These are phyloP conservation scores for Glebionis coronaria DNA, from an alignment of 129 eudicot species.

Conservation along the genomic window DNA sequence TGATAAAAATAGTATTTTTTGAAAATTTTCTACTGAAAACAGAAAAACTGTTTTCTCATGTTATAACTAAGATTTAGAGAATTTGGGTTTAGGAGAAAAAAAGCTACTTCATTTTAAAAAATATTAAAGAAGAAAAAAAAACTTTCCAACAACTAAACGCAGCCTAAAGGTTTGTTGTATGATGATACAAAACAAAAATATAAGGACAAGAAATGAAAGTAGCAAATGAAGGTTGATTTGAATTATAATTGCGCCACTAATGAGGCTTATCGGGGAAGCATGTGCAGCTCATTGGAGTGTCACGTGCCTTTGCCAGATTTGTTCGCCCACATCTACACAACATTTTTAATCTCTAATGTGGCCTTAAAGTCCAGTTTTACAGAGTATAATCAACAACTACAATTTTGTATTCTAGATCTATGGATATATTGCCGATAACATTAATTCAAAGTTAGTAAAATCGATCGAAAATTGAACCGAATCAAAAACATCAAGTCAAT, in stretches of 20 bases:
- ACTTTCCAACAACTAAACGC: too few species aligned
- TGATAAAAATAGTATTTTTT: too few species aligned
- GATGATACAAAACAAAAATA: neutral
- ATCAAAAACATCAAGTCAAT: too few species aligned
- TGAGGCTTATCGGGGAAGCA: slow-evolving; percentile 43
- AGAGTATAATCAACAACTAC: neutral
- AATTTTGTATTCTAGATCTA: neutral
- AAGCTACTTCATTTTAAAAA: too few species aligned
- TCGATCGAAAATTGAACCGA: too few species aligned
- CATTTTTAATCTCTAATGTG: neutral
- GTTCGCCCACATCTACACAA: slow-evolving; percentile 25
- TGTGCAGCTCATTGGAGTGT: slow-evolving; percentile 45
- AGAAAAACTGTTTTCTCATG: too few species aligned
- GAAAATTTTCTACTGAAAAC: too few species aligned
- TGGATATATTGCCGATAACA: too few species aligned
- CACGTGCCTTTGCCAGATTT: slow-evolving; percentile 56
- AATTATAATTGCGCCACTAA: slow-evolving; percentile 40
- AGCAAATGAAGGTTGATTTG: slow-evolving; percentile 23
- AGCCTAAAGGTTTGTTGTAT: neutral
- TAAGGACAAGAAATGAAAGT: slow-evolving; percentile 4
- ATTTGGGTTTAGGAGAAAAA: too few species aligned
- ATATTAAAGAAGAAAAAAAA: too few species aligned
- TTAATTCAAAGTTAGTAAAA: too few species aligned
- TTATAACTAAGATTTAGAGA: too few species aligned
- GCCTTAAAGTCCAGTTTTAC: slow-evolving; percentile 6